Percentiles rank a stretch among this genome's conserved stretches.
phyloP scores from a whole-genome alignment of 192 early-diverging fungal species.

The Kickxella alabastrina region DNA sequence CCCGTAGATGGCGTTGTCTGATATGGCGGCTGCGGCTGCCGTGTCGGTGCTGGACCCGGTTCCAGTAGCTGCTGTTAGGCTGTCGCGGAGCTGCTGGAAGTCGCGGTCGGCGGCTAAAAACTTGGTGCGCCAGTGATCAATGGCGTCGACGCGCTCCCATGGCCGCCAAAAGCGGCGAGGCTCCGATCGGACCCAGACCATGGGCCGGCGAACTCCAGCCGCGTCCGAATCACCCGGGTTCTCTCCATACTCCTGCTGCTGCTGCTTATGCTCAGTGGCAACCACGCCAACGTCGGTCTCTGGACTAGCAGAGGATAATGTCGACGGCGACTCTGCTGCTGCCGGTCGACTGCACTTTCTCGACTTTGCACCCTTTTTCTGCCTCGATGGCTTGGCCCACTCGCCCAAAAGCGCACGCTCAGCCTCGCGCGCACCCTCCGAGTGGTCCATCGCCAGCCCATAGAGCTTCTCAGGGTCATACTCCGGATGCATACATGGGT shows the following conservation, averaged over 20 bases:
- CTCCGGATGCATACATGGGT: constrained; percentile 60
- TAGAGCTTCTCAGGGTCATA: constrained; percentile 56
- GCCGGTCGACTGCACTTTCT: neutral
- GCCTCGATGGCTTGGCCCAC: constrained; percentile 34
- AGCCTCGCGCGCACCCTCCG: constrained; percentile 12
- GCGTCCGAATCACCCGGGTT: neutral
- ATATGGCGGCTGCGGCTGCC: neutral
- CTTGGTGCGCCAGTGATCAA: constrained; percentile 57
- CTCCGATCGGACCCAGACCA: constrained; percentile 17
- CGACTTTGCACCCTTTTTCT: neutral
- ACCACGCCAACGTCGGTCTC: neutral
- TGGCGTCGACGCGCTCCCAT: constrained; percentile 65
- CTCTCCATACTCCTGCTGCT: neutral
- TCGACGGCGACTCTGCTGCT: neutral
- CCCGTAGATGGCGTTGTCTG: constrained; percentile 6
- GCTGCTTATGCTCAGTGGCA: neutral
- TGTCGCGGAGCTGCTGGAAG: constrained; percentile 47
- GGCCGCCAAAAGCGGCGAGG: constrained; percentile 43
- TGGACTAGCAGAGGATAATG: neutral
- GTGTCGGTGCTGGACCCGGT: neutral
- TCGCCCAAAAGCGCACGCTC: constrained; percentile 21
- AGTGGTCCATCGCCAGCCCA: constrained; percentile 15
- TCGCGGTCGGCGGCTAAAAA: constrained; percentile 57
- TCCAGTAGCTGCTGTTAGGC: neutral
- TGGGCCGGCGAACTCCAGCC: constrained; percentile 8